phyloP scores from a whole-genome alignment of 2,329 filamentous ascomycete species.

The Microdochium nivale region DNA sequence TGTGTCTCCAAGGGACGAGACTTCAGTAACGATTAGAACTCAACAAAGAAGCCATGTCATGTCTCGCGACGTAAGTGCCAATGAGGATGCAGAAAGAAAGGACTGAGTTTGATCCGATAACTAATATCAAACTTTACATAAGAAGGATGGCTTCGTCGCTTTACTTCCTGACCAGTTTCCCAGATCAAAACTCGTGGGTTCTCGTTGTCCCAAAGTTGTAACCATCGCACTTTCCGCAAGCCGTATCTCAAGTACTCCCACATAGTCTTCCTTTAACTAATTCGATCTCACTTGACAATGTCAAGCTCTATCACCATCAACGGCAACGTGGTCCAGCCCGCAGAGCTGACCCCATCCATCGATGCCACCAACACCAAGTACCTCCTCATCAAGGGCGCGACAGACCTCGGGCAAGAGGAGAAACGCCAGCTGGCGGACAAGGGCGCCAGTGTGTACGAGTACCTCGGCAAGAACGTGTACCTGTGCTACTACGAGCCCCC shows the following conservation, averaged over 20 bases:
- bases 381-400: not conserved
- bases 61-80: not conserved
- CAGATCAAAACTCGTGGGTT: not conserved
- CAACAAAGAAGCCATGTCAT: not conserved
- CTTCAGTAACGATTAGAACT: not conserved
- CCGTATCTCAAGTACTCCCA: not conserved
- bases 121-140: not conserved
- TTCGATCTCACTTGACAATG: not conserved
- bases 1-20: not conserved
- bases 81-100: not conserved
- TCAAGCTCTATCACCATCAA: not conserved
- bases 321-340: not conserved
- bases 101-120: not conserved
- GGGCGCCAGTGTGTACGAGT: not conserved
- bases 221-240: not conserved
- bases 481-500: conserved; percentile 1
- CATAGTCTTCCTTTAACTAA: not conserved
- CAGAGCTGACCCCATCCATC: not conserved
- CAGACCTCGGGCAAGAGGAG: not conserved
- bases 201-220: not conserved
- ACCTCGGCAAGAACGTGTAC: not conserved
- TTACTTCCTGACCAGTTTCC: not conserved
- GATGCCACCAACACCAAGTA: not conserved
- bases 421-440: not conserved
- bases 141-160: not conserved